phyloP scores from a whole-genome alignment of 176 grass and related monocot genomes.

The Musa acuminata region DNA sequence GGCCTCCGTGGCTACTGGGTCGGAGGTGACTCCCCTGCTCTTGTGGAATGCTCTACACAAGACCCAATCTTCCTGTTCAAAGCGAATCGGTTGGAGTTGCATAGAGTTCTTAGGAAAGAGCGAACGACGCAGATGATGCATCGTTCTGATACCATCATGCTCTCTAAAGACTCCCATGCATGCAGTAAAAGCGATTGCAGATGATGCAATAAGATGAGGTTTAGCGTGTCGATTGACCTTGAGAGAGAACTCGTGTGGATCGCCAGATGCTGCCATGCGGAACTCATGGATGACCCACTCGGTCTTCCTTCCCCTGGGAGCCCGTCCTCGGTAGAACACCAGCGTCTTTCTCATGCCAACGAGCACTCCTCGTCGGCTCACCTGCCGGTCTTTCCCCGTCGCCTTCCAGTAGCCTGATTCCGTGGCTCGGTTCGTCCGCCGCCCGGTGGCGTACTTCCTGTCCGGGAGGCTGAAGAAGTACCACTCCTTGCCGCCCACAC shows the following conservation, averaged over 20 bases:
- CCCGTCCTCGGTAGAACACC: constrained; percentile 89
- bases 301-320: constrained; percentile 81
- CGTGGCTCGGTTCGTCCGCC: constrained; percentile 84
- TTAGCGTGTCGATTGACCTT: constrained; percentile 24
- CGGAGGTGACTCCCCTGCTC: constrained; percentile 8
- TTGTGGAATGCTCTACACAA: constrained; percentile 36
- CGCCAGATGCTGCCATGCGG: constrained; percentile 42
- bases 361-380: constrained; percentile 50
- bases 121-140: too few relatives aligned
- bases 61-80: constrained; percentile 42
- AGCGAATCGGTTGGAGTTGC: neutral
- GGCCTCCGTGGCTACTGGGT: constrained; percentile 2
- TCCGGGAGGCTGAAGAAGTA: constrained; percentile 80
- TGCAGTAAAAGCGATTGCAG: too few relatives aligned
- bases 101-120: too few relatives aligned
- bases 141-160: too few relatives aligned
- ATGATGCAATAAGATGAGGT: too few relatives aligned
- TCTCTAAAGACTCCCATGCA: too few relatives aligned
- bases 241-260: constrained; percentile 36
- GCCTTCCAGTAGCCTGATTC: constrained; percentile 92
- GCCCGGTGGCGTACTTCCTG: constrained; percentile 78
- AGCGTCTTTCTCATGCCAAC: constrained; percentile 96
- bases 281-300: constrained; percentile 99
- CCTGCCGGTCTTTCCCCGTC: constrained; percentile 66
- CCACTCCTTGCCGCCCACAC: constrained; percentile 82